Base-by-base conservation (phyloP, 106 monocot genomes). In the Narthecium ossifragum region DNA sequence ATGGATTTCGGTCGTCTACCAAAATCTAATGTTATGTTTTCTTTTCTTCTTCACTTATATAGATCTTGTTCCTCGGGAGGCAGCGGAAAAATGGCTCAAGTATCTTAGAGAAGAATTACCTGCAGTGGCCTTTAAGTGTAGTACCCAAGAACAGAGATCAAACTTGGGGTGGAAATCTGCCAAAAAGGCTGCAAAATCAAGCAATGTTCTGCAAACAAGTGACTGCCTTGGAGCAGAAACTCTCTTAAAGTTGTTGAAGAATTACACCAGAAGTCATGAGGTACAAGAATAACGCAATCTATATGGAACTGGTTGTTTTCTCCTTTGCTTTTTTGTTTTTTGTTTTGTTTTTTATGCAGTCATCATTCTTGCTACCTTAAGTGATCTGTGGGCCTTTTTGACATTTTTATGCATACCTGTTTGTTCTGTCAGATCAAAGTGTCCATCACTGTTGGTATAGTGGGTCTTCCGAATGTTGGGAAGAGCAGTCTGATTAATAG, bases 401-500 rank as follows among this genome's bases (percentile, higher is more conserved):
- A n/a, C n/a, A n/a, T n/a, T n/a, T n/a, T n/a, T n/a, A n/a, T n/a
- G n/a, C n/a, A n/a, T n/a, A n/a, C n/a, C n/a, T n/a, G n/a, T n/a
- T n/a, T n/a, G n/a, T n/a, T n/a, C n/a, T n/a, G n/a, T 8, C 84
- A 98, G 96, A 67, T 90, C 29, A 98, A 98, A 79, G 53, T 90
- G 61, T 84, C 96, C 40, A 84, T 90, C 38, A 84, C 90, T 58
- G 96, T 90, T 53, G 96, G 90, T 26, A 79, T 98, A 45, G 79
- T 98, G 64, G 96, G 96, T 36, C 86, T 98, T 71, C 96, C 96
- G 57, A 90, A 90, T 84, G 96, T 98, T 41, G 96, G 96, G 10
- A 98, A 98, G 70, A 98, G 96, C 33, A 98, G 96, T 70, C 63
- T 98, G 59, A 98, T 98, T n/a, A 98, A 98, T 60, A 98, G 96